Evolutionary conservation across 2,329 filamentous ascomycete species (phyloP).

Genomic region (Epichloe aotearoae): DNA sequence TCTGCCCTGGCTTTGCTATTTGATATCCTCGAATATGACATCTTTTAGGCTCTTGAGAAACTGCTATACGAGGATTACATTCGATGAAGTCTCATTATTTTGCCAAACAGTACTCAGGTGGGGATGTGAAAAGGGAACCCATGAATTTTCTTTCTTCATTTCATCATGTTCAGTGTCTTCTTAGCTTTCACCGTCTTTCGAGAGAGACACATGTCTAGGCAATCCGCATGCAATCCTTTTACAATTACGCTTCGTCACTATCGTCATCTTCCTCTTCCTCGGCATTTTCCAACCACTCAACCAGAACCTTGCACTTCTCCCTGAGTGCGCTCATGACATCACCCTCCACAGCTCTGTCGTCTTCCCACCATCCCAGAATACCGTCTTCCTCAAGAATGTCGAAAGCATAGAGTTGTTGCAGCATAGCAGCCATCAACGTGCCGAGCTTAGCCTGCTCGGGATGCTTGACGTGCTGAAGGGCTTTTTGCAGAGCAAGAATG

Average conservation of each 20-base stretch:
- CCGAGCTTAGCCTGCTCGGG: slow-evolving; percentile 35
- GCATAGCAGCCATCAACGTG: slow-evolving; percentile 59
- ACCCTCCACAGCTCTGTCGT: slow-evolving; percentile 51
- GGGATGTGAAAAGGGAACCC: no score
- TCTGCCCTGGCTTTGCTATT: no score
- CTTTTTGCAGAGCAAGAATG: slow-evolving; percentile 66
- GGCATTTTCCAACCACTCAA: slow-evolving; percentile 74
- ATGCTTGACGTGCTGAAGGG: slow-evolving; percentile 54
- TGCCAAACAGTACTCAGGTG: no score
- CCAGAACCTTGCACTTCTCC: slow-evolving; percentile 61
- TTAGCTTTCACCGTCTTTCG: no score
- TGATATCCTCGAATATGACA: no score
- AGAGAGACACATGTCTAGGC: no score
- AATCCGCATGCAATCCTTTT: neutral
- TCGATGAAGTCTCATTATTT: no score
- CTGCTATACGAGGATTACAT: no score
- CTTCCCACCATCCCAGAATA: slow-evolving; percentile 78
- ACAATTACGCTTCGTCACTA: slow-evolving; percentile 17
- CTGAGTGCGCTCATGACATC: slow-evolving; percentile 59
- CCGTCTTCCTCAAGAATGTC: slow-evolving; percentile 85
- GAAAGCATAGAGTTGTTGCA: slow-evolving; percentile 73
- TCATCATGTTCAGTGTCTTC: no score
- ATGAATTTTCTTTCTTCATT: no score
- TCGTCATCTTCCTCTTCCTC: slow-evolving; percentile 59
- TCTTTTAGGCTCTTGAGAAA: no score